Evolutionary conservation across 495 filamentous ascomycete species (phyloP).

Genomic region (Hypoxylon perforatum): DNA sequence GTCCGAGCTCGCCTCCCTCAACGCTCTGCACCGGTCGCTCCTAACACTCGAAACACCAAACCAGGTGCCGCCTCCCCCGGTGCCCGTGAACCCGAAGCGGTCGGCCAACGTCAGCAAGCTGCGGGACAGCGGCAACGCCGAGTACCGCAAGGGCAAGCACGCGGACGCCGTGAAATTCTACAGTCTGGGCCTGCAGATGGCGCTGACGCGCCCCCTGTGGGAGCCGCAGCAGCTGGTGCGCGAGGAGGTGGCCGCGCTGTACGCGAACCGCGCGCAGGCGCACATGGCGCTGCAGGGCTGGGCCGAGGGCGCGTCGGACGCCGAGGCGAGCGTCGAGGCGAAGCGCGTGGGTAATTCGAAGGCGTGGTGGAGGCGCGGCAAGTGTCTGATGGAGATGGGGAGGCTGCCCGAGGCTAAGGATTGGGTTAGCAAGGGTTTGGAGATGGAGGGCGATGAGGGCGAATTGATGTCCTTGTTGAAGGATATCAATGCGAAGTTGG

Average conservation of each 20-base stretch:
- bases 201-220: slow-evolving; percentile 81
- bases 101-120: slow-evolving; percentile 87
- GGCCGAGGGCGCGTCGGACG: slow-evolving; percentile 85
- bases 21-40: slow-evolving; percentile 78
- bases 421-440: slow-evolving; percentile 77
- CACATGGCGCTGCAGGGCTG: slow-evolving; percentile 82
- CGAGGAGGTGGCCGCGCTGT: slow-evolving; percentile 83
- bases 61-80: slow-evolving; percentile 74
- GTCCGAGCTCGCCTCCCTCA: slow-evolving; percentile 75
- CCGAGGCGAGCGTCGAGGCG: slow-evolving; percentile 87
- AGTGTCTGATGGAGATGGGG: slow-evolving; percentile 90
- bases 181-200: slow-evolving; percentile 87
- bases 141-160: slow-evolving; percentile 80
- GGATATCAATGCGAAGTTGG: slow-evolving; percentile 69
- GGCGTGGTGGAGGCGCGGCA: slow-evolving; percentile 89
- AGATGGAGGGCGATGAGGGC: slow-evolving; percentile 81
- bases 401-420: slow-evolving; percentile 81
- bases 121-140: slow-evolving; percentile 84
- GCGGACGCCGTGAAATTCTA: slow-evolving; percentile 83
- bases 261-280: slow-evolving; percentile 89
- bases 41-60: slow-evolving; percentile 67
- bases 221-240: slow-evolving; percentile 83
- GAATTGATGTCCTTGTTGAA: slow-evolving; percentile 75
- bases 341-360: slow-evolving; percentile 89
- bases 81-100: slow-evolving; percentile 87